Evolutionary conservation across 352 stramenopile genomes (phyloP), one percentile per base, ranked within the genome.

Genomic region (Phytophthora aleatoria): DNA sequence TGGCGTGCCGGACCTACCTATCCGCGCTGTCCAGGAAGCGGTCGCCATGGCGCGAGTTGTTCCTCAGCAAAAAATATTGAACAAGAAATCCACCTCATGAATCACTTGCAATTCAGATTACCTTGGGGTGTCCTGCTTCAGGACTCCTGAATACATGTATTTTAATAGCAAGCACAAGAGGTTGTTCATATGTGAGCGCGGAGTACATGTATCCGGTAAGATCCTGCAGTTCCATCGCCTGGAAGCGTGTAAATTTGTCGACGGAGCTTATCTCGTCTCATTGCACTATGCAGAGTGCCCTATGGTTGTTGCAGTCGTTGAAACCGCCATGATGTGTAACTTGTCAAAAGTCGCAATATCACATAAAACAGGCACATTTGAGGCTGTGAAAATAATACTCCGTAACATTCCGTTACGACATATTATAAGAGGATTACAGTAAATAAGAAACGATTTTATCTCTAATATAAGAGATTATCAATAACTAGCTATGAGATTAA

Each of bases 1-100:
- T n/a, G 68, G 63, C 15, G 42, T 66, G 9, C 53, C 62, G 26
- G 57, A 72, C 15, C 49, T 69, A 39, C 38, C 69, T 15, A 16
- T 69, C 26, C 45, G 60, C 16, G 26, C 50, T 15, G 24, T 51
- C n/a, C 57, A 64, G 11, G 42, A 56, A n/a, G 11, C 20, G 9
- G 20, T 20, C 20, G 0, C 20, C 20, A 20, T 20, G 20, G 33
- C 33, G 33, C 33, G 7, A 20, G 10, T 38, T 38, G 33, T 38
- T 38, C 33, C 3, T 38, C 33, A 38, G 7, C 12, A 13, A 38
- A 38, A 3, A 38, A 13, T 38, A 4, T 12, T 38, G 33, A 38
- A 12, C 9, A 10, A 38, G 33, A 38, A 13, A 38, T 38, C 33
- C 12, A 38, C 33, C 7, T 38, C 33, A 12, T 38, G 33, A 38